Conservation (phyloP, 2,329 filamentous ascomycete genomes). For the Pseudogymnoascus destructans region DNA sequence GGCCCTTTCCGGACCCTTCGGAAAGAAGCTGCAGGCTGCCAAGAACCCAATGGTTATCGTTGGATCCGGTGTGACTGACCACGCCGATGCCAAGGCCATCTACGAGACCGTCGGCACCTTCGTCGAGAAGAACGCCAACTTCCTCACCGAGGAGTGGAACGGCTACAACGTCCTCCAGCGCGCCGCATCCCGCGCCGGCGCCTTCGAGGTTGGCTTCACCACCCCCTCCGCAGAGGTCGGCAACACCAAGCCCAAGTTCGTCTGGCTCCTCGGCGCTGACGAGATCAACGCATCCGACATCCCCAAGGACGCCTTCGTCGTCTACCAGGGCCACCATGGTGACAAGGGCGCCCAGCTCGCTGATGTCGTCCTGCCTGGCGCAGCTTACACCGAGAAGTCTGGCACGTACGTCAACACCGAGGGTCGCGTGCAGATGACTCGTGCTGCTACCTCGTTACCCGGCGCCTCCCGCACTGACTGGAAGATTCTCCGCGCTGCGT, state of each 20-base stretch:
- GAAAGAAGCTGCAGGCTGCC: constrained; percentile 78
- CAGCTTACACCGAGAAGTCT: constrained; percentile 93
- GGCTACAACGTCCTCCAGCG: constrained; percentile 95
- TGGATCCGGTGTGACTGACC: constrained; percentile 83
- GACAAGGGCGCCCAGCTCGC: constrained; percentile 86
- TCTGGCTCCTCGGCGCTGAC: constrained; percentile 94
- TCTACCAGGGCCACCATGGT: constrained; percentile 98
- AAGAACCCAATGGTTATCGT: constrained; percentile 95
- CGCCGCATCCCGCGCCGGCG: constrained; percentile 80
- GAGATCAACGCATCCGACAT: constrained; percentile 77
- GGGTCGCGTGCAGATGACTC: constrained; percentile 86
- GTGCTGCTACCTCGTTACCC: constrained; percentile 75
- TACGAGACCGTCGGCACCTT: constrained; percentile 85
- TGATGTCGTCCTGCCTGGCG: constrained; percentile 84
- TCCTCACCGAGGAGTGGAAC: constrained; percentile 84
- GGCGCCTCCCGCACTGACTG: constrained; percentile 90
- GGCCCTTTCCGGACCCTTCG: constrained; percentile 73
- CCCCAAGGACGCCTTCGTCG: constrained; percentile 87
- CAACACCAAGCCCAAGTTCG: constrained; percentile 77
- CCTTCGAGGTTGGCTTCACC: constrained; percentile 91
- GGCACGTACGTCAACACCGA: constrained; percentile 97
- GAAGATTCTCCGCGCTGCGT: constrained; percentile 93
- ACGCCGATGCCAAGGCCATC: constrained; percentile 79
- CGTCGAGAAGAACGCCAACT: constrained; percentile 89
- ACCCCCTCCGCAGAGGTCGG: constrained; percentile 71